Conservation (phyloP, 1,139 yeast species). For the Candida sojae region DNA sequence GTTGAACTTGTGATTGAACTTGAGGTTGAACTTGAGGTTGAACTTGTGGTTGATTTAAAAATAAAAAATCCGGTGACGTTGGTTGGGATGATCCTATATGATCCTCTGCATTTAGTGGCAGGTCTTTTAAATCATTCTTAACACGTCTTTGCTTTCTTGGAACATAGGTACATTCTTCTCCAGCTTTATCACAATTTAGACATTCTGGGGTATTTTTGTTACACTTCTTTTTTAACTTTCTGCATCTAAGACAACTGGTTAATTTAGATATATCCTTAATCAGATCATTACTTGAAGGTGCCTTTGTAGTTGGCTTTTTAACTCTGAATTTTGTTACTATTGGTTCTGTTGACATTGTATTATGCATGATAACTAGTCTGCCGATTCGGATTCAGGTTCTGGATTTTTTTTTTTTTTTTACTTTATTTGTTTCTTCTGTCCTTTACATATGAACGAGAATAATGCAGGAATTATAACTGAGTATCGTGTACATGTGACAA, state of each 20-base stretch:
- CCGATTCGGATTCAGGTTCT: not conserved
- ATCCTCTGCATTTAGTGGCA: not conserved
- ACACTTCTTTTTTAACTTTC: slow-evolving; percentile 52
- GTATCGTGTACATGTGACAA: too few relatives aligned
- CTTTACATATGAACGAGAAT: too few relatives aligned
- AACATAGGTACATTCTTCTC: slow-evolving; percentile 43
- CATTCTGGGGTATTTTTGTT: slow-evolving; percentile 48
- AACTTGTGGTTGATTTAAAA: not conserved
- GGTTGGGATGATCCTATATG: not conserved
- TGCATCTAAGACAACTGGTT: slow-evolving; percentile 18
- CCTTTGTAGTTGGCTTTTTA: slow-evolving; percentile 1
- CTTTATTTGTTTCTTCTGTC: not conserved
- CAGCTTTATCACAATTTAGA: slow-evolving; percentile 39
- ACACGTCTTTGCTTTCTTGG: slow-evolving; percentile 32
- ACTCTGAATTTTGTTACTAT: slow-evolving; percentile 9
- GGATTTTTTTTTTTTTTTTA: not conserved
- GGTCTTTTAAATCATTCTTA: slow-evolving; percentile 2
- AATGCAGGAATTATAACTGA: too few relatives aligned
- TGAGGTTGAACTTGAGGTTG: not conserved
- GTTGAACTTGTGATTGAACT: not conserved
- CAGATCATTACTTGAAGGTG: not conserved
- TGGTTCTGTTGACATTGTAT: slow-evolving; percentile 2
- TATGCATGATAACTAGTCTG: not conserved
- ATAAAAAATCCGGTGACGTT: slow-evolving; percentile 2
- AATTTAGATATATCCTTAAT: slow-evolving; percentile 6